Evolutionary conservation across 73 alveolate species (phyloP).

Genomic region (Stentor roeselii): DNA sequence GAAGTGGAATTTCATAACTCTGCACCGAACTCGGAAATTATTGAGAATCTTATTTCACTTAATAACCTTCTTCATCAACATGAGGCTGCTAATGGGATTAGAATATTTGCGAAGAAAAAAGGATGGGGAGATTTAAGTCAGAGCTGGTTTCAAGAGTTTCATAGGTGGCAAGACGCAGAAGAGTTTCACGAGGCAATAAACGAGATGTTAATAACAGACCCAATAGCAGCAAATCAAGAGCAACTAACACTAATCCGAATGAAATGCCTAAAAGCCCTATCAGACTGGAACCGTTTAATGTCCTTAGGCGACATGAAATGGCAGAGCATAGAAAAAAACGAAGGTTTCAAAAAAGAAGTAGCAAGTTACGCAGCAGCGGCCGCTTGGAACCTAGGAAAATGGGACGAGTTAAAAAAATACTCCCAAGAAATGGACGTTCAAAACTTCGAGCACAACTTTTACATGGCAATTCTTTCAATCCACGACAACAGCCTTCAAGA

Average conservation of each 20-base stretch:
- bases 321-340: conserved; percentile 16
- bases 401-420: conserved; percentile 93
- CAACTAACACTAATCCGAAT: conserved; percentile 53
- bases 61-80: conserved; percentile 87
- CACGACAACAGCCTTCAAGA: conserved; percentile 73
- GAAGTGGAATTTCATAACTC: conserved; percentile 91
- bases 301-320: conserved; percentile 33
- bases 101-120: conserved; percentile 66
- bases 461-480: conserved; percentile 85
- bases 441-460: conserved; percentile 86
- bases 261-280: conserved; percentile 88
- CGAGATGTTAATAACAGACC: conserved; percentile 58
- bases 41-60: conserved; percentile 74
- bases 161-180: conserved; percentile 41
- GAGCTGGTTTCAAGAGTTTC: conserved; percentile 5
- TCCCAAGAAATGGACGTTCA: conserved; percentile 72
- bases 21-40: conserved; percentile 48
- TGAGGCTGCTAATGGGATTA: conserved; percentile 96
- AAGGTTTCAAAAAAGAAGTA: conserved; percentile 50
- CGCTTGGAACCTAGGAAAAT: conserved; percentile 88
- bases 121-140: conserved; percentile 30
- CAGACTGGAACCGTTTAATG: conserved; percentile 90
- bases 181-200: conserved; percentile 58
- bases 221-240: conserved; percentile 36
- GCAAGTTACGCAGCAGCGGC: conserved; percentile 80